Percentiles rank a stretch among this genome's conserved stretches.
Conservation (phyloP, 2,329 filamentous ascomycete species). For the Hymenoscyphus scutula region DNA sequence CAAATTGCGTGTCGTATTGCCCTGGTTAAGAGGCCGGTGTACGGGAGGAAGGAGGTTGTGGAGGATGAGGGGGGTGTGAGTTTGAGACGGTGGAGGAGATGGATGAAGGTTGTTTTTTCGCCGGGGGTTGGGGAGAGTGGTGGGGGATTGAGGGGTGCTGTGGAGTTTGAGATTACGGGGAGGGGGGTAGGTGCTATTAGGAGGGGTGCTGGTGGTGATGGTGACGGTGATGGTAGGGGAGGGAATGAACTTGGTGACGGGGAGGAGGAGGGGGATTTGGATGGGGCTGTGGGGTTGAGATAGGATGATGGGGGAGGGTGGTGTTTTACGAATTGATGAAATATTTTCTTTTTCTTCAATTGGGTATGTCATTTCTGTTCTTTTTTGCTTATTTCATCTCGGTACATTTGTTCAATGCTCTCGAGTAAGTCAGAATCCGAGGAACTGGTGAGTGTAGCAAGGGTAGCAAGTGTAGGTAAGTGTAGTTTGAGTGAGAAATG, state of each 20-base stretch:
- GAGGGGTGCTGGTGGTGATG: constrained; percentile 15
- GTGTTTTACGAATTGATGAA: background rate
- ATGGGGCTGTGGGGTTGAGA: background rate
- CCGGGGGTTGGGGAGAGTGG: constrained; percentile 63
- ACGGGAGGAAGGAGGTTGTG: constrained; percentile 37
- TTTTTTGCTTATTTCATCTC: too few relatives aligned
- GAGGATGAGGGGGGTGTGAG: constrained; percentile 46
- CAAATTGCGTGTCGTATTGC: constrained; percentile 74
- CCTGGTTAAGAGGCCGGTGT: constrained; percentile 67
- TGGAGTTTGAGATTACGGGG: constrained; percentile 73
- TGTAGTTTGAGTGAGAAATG: too few relatives aligned
- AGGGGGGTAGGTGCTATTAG: constrained; percentile 52
- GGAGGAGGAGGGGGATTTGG: background rate
- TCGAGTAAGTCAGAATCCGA: too few relatives aligned
- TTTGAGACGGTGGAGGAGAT: constrained; percentile 64
- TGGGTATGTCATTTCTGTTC: background rate
- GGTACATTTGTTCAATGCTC: too few relatives aligned
- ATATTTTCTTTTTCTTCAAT: background rate
- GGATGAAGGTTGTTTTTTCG: constrained; percentile 88
- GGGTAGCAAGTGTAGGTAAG: too few relatives aligned
- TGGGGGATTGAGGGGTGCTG: constrained; percentile 48
- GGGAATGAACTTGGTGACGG: constrained; percentile 4
- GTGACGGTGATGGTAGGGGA: constrained; percentile 14
- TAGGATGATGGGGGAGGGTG: too few relatives aligned
- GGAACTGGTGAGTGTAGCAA: too few relatives aligned